Conservation (phyloP, 345 rosid species). For the Ceriops decandra region DNA sequence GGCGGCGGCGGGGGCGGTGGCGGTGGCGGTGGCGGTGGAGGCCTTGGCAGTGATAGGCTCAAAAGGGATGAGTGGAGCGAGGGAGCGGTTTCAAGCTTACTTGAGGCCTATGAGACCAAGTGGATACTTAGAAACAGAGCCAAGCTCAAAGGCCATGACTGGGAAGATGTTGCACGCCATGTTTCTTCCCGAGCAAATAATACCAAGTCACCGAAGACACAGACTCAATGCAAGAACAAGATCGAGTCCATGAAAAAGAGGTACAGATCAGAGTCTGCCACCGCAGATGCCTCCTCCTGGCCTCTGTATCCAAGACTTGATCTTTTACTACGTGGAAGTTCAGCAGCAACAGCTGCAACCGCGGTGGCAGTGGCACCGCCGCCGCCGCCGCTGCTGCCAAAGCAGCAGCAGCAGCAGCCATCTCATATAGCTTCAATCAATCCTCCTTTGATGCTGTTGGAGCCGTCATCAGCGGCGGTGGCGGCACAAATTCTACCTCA, state of each 20-base stretch:
- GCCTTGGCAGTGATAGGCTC: conserved; percentile 50
- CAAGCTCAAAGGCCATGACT: conserved; percentile 92
- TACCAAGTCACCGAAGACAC: conserved; percentile 77
- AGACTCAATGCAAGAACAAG: conserved; percentile 98
- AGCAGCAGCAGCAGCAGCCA: conserved; percentile 21
- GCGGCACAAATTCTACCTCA: conserved; percentile 10
- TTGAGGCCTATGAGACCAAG: conserved; percentile 84
- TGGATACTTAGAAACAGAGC: conserved; percentile 91
- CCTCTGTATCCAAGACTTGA: conserved; percentile 83
- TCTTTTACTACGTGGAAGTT: conserved; percentile 65
- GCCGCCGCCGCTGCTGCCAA: neutral
- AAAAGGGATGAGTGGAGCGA: conserved; percentile 98
- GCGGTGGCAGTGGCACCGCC: conserved; percentile 6
- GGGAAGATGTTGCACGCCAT: conserved; percentile 84
- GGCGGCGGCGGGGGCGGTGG: conserved; percentile 25
- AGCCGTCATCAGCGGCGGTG: conserved; percentile 24
- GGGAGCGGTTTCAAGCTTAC: conserved; percentile 87
- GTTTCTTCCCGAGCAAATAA: conserved; percentile 66
- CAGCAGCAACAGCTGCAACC: neutral
- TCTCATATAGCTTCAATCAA: conserved; percentile 19
- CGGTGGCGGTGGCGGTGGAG: conserved; percentile 23
- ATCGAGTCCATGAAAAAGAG: conserved; percentile 98
- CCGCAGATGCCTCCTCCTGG: conserved; percentile 79
- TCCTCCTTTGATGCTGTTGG: conserved; percentile 46
- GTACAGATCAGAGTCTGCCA: conserved; percentile 79